Conservation (phyloP, 116 monocot species). For the Trichopus zeylanicus region DNA sequence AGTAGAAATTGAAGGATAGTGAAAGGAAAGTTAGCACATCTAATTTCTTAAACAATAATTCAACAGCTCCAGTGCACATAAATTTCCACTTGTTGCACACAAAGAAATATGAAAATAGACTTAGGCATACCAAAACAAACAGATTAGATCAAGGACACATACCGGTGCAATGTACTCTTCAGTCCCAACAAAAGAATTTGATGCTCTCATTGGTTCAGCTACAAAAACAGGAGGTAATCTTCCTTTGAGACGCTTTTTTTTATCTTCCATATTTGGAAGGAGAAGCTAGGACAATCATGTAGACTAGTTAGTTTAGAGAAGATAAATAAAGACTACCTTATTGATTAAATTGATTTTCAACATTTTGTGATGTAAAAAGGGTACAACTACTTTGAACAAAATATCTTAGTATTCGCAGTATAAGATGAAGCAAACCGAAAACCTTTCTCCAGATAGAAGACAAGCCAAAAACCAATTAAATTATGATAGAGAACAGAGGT, state of each 20-base stretch:
- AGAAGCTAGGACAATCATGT: slow-evolving; percentile 49
- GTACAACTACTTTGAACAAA: background rate
- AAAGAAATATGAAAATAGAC: background rate
- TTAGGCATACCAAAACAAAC: background rate
- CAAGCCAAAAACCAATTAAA: background rate
- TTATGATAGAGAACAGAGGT: no score
- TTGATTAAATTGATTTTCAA: background rate
- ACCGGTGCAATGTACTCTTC: slow-evolving; percentile 99
- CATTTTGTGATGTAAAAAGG: background rate
- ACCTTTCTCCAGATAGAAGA: background rate
- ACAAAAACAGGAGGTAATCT: slow-evolving; percentile 62
- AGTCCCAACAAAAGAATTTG: slow-evolving; percentile 99
- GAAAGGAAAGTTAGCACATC: no score
- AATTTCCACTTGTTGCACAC: no score
- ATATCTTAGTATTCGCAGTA: no score
- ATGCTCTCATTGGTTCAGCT: slow-evolving; percentile 95
- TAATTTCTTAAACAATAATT: no score
- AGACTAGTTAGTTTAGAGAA: slow-evolving; percentile 5
- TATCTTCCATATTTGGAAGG: slow-evolving; percentile 34
- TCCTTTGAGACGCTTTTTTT: slow-evolving; percentile 45
- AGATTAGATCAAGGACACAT: slow-evolving; percentile 10
- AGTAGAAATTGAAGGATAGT: no score
- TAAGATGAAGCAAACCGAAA: no score
- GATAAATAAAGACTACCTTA: background rate
- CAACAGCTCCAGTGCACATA: no score